Evolutionary conservation across 2,329 filamentous ascomycete species (phyloP).

Genomic region (Fusarium sp.): DNA sequence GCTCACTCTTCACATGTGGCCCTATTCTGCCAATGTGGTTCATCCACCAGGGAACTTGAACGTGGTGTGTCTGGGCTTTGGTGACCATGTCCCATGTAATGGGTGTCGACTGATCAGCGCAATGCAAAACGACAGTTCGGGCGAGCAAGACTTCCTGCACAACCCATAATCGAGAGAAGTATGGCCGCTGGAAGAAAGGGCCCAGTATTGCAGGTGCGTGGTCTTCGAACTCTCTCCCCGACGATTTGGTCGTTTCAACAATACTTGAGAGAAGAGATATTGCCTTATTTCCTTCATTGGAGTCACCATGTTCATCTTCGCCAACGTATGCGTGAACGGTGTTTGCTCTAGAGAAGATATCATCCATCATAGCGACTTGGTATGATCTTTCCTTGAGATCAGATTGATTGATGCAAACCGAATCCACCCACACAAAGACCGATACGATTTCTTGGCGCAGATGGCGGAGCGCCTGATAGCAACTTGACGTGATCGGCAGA

Average conservation of each 20-base stretch:
- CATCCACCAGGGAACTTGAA: slow-evolving; percentile 18
- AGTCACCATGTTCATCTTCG: slow-evolving; percentile 1
- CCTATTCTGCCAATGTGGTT: slow-evolving; percentile 13
- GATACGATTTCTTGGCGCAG: slow-evolving; percentile 2
- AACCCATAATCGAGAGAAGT: slow-evolving; percentile 30
- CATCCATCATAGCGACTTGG: slow-evolving; percentile 28
- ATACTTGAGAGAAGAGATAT: slow-evolving; percentile 4
- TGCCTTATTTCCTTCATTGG: not conserved
- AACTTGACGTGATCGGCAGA: slow-evolving; percentile 27
- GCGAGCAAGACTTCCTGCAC: slow-evolving; percentile 30
- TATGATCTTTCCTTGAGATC: slow-evolving; percentile 25
- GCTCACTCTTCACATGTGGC: not conserved
- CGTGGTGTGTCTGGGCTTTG: not conserved
- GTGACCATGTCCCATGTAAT: slow-evolving; percentile 6
- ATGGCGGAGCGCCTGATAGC: slow-evolving; percentile 17
- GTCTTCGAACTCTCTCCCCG: not conserved
- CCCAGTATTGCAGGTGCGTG: not conserved
- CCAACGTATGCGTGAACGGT: slow-evolving; percentile 27
- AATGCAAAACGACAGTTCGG: slow-evolving; percentile 13
- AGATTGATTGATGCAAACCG: slow-evolving; percentile 30
- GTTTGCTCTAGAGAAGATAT: slow-evolving; percentile 19
- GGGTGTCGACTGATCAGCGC: not conserved
- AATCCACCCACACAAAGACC: slow-evolving; percentile 27
- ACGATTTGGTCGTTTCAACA: not conserved
- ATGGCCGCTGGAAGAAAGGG: slow-evolving; percentile 15